Evolutionary conservation across 1,284 basidiomycete genomes (phyloP).

Genomic region (Veloporphyrellus conicus): DNA sequence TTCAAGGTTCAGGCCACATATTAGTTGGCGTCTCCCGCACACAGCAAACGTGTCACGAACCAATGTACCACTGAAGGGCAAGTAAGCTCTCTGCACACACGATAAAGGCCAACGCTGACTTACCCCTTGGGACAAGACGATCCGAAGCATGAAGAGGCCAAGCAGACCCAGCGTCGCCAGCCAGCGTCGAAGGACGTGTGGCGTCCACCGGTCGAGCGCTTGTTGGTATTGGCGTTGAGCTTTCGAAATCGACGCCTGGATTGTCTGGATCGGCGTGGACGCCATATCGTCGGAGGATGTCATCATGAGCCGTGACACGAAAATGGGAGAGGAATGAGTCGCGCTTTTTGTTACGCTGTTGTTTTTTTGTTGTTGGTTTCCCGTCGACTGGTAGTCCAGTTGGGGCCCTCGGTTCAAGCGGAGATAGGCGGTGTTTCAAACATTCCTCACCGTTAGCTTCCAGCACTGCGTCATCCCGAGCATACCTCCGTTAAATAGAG

Average conservation of each 20-base stretch:
- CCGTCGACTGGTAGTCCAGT: background rate
- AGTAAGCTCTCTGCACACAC: slow-evolving; percentile 16
- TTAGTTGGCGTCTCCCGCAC: slow-evolving; percentile 4
- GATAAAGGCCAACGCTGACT: slow-evolving; percentile 36
- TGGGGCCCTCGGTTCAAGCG: slow-evolving; percentile 13
- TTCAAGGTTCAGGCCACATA: background rate
- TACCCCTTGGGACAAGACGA: slow-evolving; percentile 87
- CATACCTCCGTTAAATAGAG: too few relatives aligned
- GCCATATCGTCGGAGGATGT: slow-evolving; percentile 35
- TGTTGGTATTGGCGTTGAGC: slow-evolving; percentile 74
- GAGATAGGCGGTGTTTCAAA: slow-evolving; percentile 16
- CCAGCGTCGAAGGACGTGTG: slow-evolving; percentile 88
- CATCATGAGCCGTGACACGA: slow-evolving; percentile 21
- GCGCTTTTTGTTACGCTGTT: background rate
- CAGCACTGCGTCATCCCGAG: too few relatives aligned
- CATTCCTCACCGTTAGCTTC: too few relatives aligned
- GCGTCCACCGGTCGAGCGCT: slow-evolving; percentile 86
- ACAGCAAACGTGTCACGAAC: slow-evolving; percentile 39
- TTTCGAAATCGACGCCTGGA: slow-evolving; percentile 30
- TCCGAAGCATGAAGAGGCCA: slow-evolving; percentile 79
- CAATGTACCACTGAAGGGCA: slow-evolving; percentile 80
- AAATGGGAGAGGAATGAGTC: background rate
- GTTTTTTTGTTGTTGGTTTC: background rate
- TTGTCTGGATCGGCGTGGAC: slow-evolving; percentile 27
- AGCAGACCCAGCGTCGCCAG: slow-evolving; percentile 72